Evolutionary conservation across 2,329 filamentous ascomycete species (phyloP).

Genomic region (Penicillium thymicola): DNA sequence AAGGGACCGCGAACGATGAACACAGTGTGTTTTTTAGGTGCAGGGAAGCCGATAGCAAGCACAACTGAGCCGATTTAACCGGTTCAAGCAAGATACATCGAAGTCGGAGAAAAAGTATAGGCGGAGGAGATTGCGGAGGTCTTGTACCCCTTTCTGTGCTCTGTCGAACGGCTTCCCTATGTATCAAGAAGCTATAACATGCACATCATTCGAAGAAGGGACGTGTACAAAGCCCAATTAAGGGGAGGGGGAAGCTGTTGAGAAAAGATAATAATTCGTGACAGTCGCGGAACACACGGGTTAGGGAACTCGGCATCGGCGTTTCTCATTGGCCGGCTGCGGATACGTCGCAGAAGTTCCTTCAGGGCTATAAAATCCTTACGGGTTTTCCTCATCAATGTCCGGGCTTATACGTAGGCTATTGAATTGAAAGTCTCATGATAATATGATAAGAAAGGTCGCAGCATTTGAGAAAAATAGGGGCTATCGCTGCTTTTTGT

Average conservation of each 20-base stretch:
- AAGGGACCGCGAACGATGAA: neutral
- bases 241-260: neutral
- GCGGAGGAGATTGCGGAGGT: conserved; percentile 7
- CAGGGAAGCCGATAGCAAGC: conserved; percentile 22
- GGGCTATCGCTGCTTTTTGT: neutral
- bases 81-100: conserved; percentile 7
- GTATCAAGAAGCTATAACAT: conserved; percentile 8
- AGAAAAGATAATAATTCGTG: conserved; percentile 13
- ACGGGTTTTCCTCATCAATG: neutral
- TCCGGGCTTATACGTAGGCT: neutral
- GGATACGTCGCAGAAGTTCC: neutral
- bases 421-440: neutral
- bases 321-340: conserved; percentile 25
- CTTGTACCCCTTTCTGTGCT: conserved; percentile 25
- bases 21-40: neutral
- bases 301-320: conserved; percentile 23
- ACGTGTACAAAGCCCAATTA: neutral
- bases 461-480: neutral
- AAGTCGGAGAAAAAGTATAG: conserved; percentile 6
- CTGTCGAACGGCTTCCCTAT: conserved; percentile 20
- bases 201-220: conserved; percentile 13
- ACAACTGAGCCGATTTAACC: conserved; percentile 14
- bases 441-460: neutral
- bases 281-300: conserved; percentile 33
- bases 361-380: neutral